Base-by-base conservation (phyloP, 306 rosid species). In the Ceratonia siliqua region DNA sequence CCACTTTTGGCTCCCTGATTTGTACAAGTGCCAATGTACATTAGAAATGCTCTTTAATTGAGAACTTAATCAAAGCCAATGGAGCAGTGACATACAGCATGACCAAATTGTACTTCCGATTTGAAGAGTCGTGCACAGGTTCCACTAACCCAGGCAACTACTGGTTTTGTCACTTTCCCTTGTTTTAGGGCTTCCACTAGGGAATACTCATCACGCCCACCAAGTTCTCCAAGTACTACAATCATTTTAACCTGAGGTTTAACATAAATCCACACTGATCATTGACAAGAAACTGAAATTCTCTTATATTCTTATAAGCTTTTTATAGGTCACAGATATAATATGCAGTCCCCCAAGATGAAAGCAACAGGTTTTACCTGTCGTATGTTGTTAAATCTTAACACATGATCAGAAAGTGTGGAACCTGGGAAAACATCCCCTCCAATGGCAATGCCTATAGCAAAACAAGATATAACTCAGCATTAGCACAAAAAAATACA, bases 61-160 rank as follows among this genome's bases (percentile, higher is more conserved):
- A 64, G 20, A 59, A 27, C 50, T 2, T 28, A 62, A 20, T 35
- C 10, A 43, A 65, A 62, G 48, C 58, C 35, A 70, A 35, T 18
- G 39, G 22, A 61, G 27, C 54, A 70, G 48, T 28, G 74, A 80
- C 98, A 81, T 84, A 92, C 98, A 81, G 98, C 98, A 79, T 92
- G 98, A 50, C 98, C 98, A 78, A 92, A 92, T 79, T 92, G 98
- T 21, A 90, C 96, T 90, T 90, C 96, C 2, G 96, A 92, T 83
- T 92, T 90, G 84, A 92, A 92, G 45, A 92, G 94, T 25, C 85
- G 87, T 72, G 98, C 98, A 83, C 98, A 92, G 78, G 98, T 92
- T 71, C 98, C 96, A 64, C 98, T 92, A 83, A 92, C 98, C 98
- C 98, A 92, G 32, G 98, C 98, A 79, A 87, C 96, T 75, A 92